Evolutionary conservation across 257 asterid species (phyloP).

Genomic region (Salvia hispanica): DNA sequence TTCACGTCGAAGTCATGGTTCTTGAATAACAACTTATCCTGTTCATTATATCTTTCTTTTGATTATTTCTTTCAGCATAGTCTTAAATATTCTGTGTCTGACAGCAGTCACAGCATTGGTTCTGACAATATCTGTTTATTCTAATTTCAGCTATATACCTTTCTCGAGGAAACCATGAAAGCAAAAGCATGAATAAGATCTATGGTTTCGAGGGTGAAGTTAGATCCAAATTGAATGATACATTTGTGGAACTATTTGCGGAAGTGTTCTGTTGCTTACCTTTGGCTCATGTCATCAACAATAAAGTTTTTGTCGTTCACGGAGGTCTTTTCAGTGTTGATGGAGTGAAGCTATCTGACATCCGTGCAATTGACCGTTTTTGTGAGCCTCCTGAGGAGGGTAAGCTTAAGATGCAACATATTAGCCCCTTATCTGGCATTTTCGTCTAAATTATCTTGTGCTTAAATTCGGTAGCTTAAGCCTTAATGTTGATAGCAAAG

Average conservation of each 20-base stretch:
- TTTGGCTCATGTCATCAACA: slow-evolving; percentile 86
- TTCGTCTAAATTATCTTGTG: neutral
- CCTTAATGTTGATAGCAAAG: slow-evolving; percentile 8
- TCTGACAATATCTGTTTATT: slow-evolving; percentile 20
- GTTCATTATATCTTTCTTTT: neutral
- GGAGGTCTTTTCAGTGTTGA: slow-evolving; percentile 99
- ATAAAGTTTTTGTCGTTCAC: slow-evolving; percentile 85
- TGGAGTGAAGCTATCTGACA: slow-evolving; percentile 94
- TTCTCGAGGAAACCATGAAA: slow-evolving; percentile 96
- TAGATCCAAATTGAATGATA: slow-evolving; percentile 82
- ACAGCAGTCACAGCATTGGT: slow-evolving; percentile 3
- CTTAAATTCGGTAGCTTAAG: neutral
- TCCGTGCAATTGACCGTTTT: slow-evolving; percentile 84
- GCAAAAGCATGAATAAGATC: slow-evolving; percentile 98
- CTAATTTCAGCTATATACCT: slow-evolving; percentile 79
- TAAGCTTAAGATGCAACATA: slow-evolving; percentile 39
- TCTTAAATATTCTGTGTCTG: neutral
- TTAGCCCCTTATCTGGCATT: slow-evolving; percentile 8
- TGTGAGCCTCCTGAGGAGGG: slow-evolving; percentile 99
- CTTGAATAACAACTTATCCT: neutral
- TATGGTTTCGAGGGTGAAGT: slow-evolving; percentile 99
- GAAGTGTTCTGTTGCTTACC: slow-evolving; percentile 98
- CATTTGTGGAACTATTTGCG: slow-evolving; percentile 90
- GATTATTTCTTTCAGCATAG: neutral
- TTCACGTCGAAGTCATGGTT: slow-evolving; percentile 2